These are phyloP conservation scores for Phragmites australis DNA, from an alignment of 176 grass and related monocot genomes.

Conservation along the genomic window DNA sequence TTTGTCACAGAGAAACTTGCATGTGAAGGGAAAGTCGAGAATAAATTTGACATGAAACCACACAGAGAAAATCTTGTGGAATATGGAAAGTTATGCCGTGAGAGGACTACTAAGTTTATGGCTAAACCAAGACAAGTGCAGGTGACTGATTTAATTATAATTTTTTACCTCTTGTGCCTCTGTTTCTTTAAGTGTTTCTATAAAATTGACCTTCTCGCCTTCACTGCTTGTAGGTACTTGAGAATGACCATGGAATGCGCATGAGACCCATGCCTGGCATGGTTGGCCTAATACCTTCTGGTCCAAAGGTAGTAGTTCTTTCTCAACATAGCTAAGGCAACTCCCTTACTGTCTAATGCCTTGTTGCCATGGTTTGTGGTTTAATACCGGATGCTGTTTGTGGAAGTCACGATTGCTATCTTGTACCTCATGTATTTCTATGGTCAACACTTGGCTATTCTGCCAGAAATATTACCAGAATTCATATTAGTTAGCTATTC, in stretches of 20 bases:
- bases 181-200: not conserved
- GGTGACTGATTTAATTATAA: constrained; percentile 33
- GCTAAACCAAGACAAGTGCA: constrained; percentile 74
- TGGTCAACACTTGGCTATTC: not conserved
- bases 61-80: constrained; percentile 83
- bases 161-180: not conserved
- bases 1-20: constrained; percentile 56
- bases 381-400: not conserved
- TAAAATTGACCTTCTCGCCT: not conserved
- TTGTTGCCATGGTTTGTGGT: not conserved
- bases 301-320: constrained; percentile 50
- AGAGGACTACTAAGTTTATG: constrained; percentile 75
- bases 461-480: not conserved
- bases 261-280: constrained; percentile 86
- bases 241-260: constrained; percentile 64
- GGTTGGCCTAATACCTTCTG: constrained; percentile 55
- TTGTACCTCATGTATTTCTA: not conserved
- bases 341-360: not conserved
- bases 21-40: constrained; percentile 75
- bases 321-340: not conserved
- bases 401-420: not conserved
- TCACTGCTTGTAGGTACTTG: constrained; percentile 55
- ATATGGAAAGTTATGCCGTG: constrained; percentile 83
- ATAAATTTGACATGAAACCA: constrained; percentile 94
- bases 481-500: not conserved